Evolutionary conservation across 2,329 filamentous ascomycete species (phyloP).

Genomic region (Graphiopsis chlorocephala): DNA sequence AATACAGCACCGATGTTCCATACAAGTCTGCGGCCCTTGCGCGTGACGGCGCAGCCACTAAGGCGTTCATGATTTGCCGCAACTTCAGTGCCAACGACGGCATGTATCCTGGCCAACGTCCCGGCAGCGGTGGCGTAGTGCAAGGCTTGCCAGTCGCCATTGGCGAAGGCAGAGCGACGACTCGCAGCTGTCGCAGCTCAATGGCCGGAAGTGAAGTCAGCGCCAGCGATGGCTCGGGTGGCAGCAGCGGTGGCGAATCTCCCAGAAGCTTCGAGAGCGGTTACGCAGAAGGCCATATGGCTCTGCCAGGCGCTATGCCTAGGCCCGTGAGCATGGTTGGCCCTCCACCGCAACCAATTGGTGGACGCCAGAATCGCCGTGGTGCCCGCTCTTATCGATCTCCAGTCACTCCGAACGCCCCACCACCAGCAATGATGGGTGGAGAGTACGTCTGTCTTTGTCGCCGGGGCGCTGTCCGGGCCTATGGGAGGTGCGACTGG

Average conservation of each 20-base stretch:
- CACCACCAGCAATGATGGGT: slow-evolving; percentile 12
- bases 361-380: not conserved
- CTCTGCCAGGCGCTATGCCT: slow-evolving; percentile 19
- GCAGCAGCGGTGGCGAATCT: slow-evolving; percentile 54
- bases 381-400: not conserved
- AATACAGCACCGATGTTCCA: slow-evolving; percentile 86
- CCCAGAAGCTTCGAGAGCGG: slow-evolving; percentile 49
- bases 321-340: slow-evolving; percentile 11
- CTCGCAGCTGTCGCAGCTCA: slow-evolving; percentile 36
- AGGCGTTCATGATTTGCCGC: slow-evolving; percentile 94
- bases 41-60: slow-evolving; percentile 90
- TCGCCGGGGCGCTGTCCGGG: slow-evolving; percentile 36
- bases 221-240: slow-evolving; percentile 39
- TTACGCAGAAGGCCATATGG: slow-evolving; percentile 35
- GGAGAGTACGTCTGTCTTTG: slow-evolving; percentile 32
- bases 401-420: not conserved
- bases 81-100: slow-evolving; percentile 97
- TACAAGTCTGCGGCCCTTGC: slow-evolving; percentile 81
- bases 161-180: slow-evolving; percentile 51
- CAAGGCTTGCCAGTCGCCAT: slow-evolving; percentile 65
- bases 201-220: slow-evolving; percentile 32
- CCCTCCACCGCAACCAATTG: not conserved
- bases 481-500: slow-evolving; percentile 43
- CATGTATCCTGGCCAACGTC: slow-evolving; percentile 65
- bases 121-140: slow-evolving; percentile 48